Base-by-base conservation (phyloP, 2,329 filamentous ascomycete genomes). In the Byssochlamys sp. region DNA sequence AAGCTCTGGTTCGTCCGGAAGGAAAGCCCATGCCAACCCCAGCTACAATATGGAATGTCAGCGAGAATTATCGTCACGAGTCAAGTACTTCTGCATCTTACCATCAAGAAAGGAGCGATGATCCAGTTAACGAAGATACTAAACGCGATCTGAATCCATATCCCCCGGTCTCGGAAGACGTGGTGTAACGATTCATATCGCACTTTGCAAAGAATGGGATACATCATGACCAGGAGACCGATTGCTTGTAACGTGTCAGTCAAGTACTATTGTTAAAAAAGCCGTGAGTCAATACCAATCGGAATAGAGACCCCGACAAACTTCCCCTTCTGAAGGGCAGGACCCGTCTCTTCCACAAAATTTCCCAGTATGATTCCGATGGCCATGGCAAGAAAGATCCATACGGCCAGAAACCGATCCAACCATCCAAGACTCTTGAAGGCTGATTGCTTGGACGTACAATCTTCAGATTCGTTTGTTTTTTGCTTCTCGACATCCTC, bases 181-280 rank as follows among this genome's bases (percentile, higher is more conserved):
- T 81, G 75, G 69, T 90, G 88, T 10, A 95, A 74, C 0, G 83
- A 82, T 69, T 95, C 90, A 71, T 84, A 94, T 45, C 84, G 84
- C 4, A 95, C 87, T 71, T 94, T 94, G 80, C 89, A 95, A 0
- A 95, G 77, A 59, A 95, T 95, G 0, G 90, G 91, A 67, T 94
- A 95, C 89, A 95, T 95, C 90, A 95, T 95, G 49, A 95, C 85
- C 1, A 95, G 79, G 0, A 95, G 75, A 0, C 90, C 90, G 53
- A 95, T 76, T 0, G 90, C 89, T 89, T 19, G 19, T 19, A 19
- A 19, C 19, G 19, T 19, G 48, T 7, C 51, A 45, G 14, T 59
- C n/a, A 33, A 25, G 9, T 12, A 56, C 19, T 24, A 27, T 6
- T 2, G 28, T 51, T 51, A 25, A 56, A 2, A 69, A 26, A n/a